Base-by-base conservation (phyloP, 345 rosid species). In the Pistacia integerrima region DNA sequence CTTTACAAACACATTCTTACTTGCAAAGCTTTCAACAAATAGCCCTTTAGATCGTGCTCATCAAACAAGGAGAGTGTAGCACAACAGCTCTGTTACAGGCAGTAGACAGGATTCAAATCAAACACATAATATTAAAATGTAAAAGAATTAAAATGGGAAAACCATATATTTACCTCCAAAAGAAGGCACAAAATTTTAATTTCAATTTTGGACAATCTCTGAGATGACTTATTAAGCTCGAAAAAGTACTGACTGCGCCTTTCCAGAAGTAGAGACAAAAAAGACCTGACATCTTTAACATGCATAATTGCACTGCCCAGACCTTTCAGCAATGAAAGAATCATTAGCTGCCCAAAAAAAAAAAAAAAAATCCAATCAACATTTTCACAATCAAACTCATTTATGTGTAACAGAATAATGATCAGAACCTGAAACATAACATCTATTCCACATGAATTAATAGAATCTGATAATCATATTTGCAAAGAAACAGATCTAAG, bases 311-410 rank as follows among this genome's bases (percentile, higher is more conserved):
- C 74, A 78, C 67, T 74, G 59, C 99, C 99, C 79, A 91, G 73
- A 72, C 96, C 92, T 92, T 88, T 91, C 72, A 96, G 85, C 83
- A 88, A 84, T 36, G 94, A 88, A 35, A 93, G 77, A 67, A 93
- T 82, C 81, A 82, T 84, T 56, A 91, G 87, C 99, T 96, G 99
- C 85, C 81, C 33, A 1, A 30, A 30, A 78, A 25, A 30, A 30
- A 78, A 78, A 72, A 75, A 61, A 49, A 20, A 87, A 57, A 28
- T 51, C 62, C 63, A 70, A 58, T 62, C 54, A 70, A 59, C 30
- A 69, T 10, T 44, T 6, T 61, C 52, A 20, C 20, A 11, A 58
- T 59, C 64, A 35, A 55, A 54, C 4, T 30, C 20, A 74, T 25
- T 76, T 55, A 17, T 41, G 46, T 41, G 18, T 18, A 41, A 41